These are phyloP conservation scores for Quercus phellos DNA, from an alignment of 331 rosid genomes.

Conservation along the genomic window DNA sequence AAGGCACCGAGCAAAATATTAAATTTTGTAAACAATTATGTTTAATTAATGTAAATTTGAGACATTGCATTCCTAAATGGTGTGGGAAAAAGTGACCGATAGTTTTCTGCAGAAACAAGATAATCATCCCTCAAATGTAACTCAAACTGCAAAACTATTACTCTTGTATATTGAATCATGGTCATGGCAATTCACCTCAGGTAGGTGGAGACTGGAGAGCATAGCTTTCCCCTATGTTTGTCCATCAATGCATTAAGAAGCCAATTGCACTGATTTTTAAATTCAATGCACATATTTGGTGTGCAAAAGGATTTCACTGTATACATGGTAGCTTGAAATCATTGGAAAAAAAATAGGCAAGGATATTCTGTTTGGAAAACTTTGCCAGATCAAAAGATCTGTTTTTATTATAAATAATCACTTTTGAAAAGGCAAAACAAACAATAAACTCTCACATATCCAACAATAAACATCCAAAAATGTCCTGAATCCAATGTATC, in stretches of 20 bases:
- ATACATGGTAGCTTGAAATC: neutral
- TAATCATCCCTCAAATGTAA: neutral
- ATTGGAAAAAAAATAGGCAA: neutral
- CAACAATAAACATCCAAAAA: neutral
- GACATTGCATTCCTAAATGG: no score
- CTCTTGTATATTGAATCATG: neutral
- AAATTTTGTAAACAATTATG: no score
- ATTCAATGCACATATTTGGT: neutral
- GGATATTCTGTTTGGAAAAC: neutral
- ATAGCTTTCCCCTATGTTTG: neutral
- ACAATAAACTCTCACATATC: neutral
- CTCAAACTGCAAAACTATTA: neutral
- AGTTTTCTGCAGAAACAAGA: neutral
- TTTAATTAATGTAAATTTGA: no score
- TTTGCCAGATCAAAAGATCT: neutral
- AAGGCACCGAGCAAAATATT: no score
- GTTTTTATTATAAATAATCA: neutral
- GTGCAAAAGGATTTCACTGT: neutral
- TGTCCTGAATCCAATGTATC: no score
- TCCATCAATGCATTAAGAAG: neutral
- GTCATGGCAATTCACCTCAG: neutral
- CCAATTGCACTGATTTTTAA: neutral
- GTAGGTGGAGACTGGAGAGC: neutral
- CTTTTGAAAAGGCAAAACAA: neutral
- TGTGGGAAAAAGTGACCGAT: no score